A percentile compares a stretch with the other conserved stretches of the same genome.
Evolutionary conservation across 805 yeast genomes (phyloP).

Genomic region (Hanseniaspora meyeri): DNA sequence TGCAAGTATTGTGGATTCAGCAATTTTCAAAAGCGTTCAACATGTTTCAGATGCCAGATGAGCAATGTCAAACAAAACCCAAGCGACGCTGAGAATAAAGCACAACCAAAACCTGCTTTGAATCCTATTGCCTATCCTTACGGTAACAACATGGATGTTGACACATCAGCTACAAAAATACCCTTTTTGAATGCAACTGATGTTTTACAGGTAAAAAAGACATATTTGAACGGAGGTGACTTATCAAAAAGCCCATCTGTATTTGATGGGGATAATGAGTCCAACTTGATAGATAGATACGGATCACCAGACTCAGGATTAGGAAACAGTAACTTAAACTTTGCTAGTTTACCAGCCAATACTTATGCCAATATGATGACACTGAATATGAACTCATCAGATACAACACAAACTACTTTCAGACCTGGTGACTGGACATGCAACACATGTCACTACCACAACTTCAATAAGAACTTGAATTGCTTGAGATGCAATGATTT

Average conservation of each 20-base stretch:
- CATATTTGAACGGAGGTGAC: background rate
- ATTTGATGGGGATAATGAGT: background rate
- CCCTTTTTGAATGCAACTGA: background rate
- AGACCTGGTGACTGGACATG: conserved; percentile 98
- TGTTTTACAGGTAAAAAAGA: background rate
- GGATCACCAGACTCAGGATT: background rate
- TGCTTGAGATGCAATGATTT: conserved; percentile 80
- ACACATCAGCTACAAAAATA: background rate
- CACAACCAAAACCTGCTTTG: conserved; percentile 8
- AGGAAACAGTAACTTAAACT: conserved; percentile 7
- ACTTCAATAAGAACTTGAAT: conserved; percentile 78
- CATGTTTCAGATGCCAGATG: conserved; percentile 66
- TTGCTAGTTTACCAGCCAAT: conserved; percentile 14
- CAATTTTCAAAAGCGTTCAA: conserved; percentile 85
- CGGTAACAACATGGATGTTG: conserved; percentile 3
- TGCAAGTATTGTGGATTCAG: conserved; percentile 94
- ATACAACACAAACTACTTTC: conserved; percentile 47
- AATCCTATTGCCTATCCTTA: conserved; percentile 8
- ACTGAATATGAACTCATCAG: conserved; percentile 10
- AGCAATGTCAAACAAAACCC: conserved; percentile 14
- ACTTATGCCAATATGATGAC: background rate
- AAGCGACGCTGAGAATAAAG: conserved; percentile 16
- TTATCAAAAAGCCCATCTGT: too few species aligned
- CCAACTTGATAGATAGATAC: conserved; percentile 12
- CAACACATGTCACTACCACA: conserved; percentile 69